Evolutionary conservation across 2,329 filamentous ascomycete genomes (phyloP).

Genomic region (Trichoderma semiorbis): DNA sequence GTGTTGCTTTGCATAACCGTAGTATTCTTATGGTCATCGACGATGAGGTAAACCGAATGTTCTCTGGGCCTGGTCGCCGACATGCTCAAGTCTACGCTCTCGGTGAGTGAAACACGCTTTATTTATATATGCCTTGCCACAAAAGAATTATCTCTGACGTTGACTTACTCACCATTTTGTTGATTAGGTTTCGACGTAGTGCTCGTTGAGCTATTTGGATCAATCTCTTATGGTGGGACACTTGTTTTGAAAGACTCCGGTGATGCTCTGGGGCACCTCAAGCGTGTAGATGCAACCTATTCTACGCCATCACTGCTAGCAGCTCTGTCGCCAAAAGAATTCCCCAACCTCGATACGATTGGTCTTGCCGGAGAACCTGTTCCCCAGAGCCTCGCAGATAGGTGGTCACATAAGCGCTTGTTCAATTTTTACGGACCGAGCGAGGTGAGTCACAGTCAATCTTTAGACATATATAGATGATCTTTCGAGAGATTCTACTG

Average conservation of each 20-base stretch:
- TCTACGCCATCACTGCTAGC: background rate
- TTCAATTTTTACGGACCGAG: conserved; percentile 6
- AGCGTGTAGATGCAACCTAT: background rate
- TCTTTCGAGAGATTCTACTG: background rate
- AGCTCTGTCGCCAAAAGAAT: background rate
- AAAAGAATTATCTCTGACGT: background rate
- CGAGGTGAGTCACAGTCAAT: background rate
- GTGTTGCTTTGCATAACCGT: background rate
- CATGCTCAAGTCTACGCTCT: background rate
- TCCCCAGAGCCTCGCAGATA: background rate
- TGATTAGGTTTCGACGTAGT: background rate
- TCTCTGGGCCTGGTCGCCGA: background rate
- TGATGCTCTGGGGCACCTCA: background rate
- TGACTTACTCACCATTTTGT: background rate
- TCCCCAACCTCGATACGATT: background rate
- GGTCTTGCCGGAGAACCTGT: conserved; percentile 1
- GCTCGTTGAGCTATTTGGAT: background rate
- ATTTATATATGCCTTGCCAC: too few relatives aligned
- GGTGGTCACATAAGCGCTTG: background rate
- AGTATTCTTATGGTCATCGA: background rate
- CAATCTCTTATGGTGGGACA: background rate
- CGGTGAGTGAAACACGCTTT: background rate
- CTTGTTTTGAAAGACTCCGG: background rate
- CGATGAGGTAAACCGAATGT: background rate
- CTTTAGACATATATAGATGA: background rate